These are phyloP conservation scores for Talaromyces marneffei DNA, from an alignment of 2,329 filamentous ascomycete genomes.

Conservation along the genomic window DNA sequence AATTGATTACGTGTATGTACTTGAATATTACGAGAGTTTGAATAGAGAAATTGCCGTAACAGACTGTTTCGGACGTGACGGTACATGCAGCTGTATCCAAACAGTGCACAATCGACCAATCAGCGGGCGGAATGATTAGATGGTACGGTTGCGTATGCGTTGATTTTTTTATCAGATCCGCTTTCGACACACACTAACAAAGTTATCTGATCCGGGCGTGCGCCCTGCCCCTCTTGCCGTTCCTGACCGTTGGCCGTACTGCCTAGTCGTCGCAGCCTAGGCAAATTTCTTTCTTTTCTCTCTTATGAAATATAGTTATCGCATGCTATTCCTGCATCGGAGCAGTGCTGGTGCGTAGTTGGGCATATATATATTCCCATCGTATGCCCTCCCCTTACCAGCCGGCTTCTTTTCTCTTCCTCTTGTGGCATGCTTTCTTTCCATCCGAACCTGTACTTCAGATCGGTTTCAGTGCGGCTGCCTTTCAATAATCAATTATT, in stretches of 20 bases:
- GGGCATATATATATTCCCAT: not conserved
- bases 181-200: not conserved
- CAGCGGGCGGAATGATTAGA: not conserved
- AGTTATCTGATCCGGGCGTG: constrained; percentile 9
- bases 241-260: not conserved
- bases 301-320: not conserved
- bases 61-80: not conserved
- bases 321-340: not conserved
- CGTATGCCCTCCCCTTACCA: not conserved
- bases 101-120: constrained; percentile 1
- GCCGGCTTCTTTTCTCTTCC: not conserved
- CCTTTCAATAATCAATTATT: too few relatives aligned
- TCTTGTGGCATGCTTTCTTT: not conserved
- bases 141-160: too few relatives aligned
- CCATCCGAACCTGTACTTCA: not conserved
- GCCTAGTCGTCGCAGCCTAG: not conserved
- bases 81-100: not conserved
- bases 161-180: not conserved
- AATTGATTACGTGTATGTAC: not conserved
- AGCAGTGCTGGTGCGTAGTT: not conserved
- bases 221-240: not conserved
- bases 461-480: not conserved
- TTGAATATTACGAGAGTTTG: not conserved
- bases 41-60: not conserved
- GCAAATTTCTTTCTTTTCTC: not conserved